phyloP scores from a whole-genome alignment of 2,329 filamentous ascomycete genomes.

The Stemphylium beticola region DNA sequence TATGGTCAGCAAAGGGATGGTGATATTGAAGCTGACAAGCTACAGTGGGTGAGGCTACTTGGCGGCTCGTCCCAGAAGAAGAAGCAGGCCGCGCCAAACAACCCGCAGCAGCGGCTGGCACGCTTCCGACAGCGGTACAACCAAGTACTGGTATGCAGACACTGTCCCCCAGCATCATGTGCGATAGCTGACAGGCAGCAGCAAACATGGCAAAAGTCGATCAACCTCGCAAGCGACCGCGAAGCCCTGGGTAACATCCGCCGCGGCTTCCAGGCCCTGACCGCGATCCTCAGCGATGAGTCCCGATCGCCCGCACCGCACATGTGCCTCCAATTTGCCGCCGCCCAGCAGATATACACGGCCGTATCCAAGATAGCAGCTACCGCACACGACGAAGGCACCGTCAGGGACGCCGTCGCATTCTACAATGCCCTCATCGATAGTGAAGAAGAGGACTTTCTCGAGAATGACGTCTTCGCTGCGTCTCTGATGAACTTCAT shows the following conservation, averaged over 20 bases:
- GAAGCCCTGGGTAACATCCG: conserved; percentile 59
- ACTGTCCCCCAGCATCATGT: not conserved
- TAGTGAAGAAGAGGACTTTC: conserved; percentile 93
- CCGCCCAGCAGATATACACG: conserved; percentile 85
- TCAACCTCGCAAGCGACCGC: conserved; percentile 58
- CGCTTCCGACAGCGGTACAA: conserved; percentile 68
- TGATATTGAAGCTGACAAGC: conserved; percentile 22
- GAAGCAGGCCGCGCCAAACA: conserved; percentile 58
- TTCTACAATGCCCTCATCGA: conserved; percentile 94
- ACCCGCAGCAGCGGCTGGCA: conserved; percentile 65
- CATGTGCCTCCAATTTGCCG: conserved; percentile 86
- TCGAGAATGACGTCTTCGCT: conserved; percentile 85
- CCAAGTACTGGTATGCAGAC: conserved; percentile 57
- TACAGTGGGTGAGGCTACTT: conserved; percentile 66
- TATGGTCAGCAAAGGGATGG: not conserved
- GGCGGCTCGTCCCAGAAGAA: conserved; percentile 62
- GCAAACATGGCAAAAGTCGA: conserved; percentile 67
- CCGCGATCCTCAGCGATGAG: conserved; percentile 81
- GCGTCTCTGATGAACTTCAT: conserved; percentile 86
- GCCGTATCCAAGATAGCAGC: conserved; percentile 88
- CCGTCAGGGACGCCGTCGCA: conserved; percentile 82
- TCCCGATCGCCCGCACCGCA: conserved; percentile 86
- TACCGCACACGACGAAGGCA: conserved; percentile 80
- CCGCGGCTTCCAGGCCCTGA: conserved; percentile 62
- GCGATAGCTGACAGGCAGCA: conserved; percentile 37